Evolutionary conservation across 2,329 filamentous ascomycete species (phyloP), one percentile per base, ranked within the genome.

Genomic region (Trichophyton schoenleinii): DNA sequence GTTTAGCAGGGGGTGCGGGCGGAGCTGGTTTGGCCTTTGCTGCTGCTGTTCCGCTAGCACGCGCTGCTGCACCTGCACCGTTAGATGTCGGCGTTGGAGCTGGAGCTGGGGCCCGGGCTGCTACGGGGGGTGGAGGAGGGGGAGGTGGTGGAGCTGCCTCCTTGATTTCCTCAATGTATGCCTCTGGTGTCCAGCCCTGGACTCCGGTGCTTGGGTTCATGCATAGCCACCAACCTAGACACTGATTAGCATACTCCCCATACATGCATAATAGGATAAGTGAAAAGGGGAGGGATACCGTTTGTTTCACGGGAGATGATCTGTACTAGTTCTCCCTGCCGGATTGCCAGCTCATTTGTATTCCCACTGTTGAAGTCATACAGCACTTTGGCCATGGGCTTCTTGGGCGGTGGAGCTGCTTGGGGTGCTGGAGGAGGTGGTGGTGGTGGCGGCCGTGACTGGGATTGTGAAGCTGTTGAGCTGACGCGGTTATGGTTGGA

Each of bases 251-350:
- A 53, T 59, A 3, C 22, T 57, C 42, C 4, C 42, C 42, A 55
- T 31, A 34, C 2, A 7, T 38, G 46, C 25, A 48, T n/a, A 46
- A n/a, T 3, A 22, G 15, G 18, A 46, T 8, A 18, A 2, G 42
- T 8, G 7, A 20, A 38, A 38, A 13, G 20, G 22, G 34, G 15
- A 25, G 13, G 36, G 53, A 74, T 83, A 96, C 92, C 94, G 72
- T 97, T 97, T 73, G 83, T 86, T 75, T 96, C 92, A 75, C 96
- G 96, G 70, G 94, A 87, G n/a, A 95, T 83, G 70, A 99, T 85
- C 72, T 95, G 85, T 60, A 99, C 83, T 57, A 96, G 75, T 65
- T 97, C 88, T 58, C 88, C 91, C 58, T 88, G 86, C 62, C 74
- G 82, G 65, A 99, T 83, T 15, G 87, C 86, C 59, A 99, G 80